Conservation (phyloP, 345 rosid genomes). For the Durio zibethinus region DNA sequence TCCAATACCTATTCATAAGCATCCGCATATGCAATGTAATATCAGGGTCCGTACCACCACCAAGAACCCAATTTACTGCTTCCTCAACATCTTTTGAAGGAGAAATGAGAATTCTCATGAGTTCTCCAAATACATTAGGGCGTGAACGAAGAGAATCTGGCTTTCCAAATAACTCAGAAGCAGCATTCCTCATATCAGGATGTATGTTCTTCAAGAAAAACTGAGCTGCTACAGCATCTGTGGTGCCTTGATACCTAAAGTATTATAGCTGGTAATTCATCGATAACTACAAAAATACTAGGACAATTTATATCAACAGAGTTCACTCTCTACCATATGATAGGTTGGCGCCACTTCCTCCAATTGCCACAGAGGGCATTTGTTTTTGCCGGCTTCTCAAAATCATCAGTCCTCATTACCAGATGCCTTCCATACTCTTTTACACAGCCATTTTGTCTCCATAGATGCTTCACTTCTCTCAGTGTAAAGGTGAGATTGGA, state of each 20-base stretch:
- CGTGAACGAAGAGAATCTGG: slow-evolving; percentile 47
- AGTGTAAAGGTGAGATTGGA: slow-evolving; percentile 66
- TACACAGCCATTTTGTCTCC: slow-evolving; percentile 75
- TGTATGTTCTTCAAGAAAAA: slow-evolving; percentile 89
- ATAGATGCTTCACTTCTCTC: slow-evolving; percentile 84
- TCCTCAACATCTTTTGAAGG: slow-evolving; percentile 76
- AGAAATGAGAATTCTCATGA: slow-evolving; percentile 75
- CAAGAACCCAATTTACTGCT: slow-evolving; percentile 77
- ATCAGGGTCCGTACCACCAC: slow-evolving; percentile 66
- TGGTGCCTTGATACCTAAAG: slow-evolving; percentile 88
- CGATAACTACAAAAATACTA: neutral
- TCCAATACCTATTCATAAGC: slow-evolving; percentile 72
- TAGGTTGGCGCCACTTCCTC: slow-evolving; percentile 83
- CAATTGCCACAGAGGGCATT: slow-evolving; percentile 86
- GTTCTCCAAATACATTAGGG: slow-evolving; percentile 91
- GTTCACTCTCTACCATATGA: slow-evolving; percentile 64
- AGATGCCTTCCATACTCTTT: slow-evolving; percentile 60
- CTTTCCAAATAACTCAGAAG: slow-evolving; percentile 65
- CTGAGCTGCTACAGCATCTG: slow-evolving; percentile 93
- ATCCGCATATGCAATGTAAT: slow-evolving; percentile 87
- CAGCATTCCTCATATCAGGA: slow-evolving; percentile 72
- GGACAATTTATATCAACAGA: neutral
- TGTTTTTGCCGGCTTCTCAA: slow-evolving; percentile 75
- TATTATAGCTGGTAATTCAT: slow-evolving; percentile 9
- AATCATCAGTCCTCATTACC: slow-evolving; percentile 87